Conservation (phyloP, 352 stramenopile species). For the Aphanomyces cochlioides region DNA sequence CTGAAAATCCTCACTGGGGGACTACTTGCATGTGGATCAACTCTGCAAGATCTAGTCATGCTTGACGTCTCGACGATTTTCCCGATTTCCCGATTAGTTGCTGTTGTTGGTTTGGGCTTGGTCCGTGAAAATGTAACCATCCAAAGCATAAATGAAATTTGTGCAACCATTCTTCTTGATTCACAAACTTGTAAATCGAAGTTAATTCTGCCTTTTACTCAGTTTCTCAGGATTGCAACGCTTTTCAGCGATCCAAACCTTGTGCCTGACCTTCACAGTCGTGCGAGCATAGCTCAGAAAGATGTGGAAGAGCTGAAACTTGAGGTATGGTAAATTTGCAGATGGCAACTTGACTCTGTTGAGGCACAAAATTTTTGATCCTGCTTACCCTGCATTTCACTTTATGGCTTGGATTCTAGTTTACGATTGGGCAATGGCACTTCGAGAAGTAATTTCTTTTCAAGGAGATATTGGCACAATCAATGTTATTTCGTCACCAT, state of each 20-base stretch:
- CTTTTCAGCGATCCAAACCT: not conserved
- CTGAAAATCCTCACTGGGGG: too few relatives aligned
- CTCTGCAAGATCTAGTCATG: too few relatives aligned
- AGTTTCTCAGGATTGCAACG: not conserved
- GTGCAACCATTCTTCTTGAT: too few relatives aligned
- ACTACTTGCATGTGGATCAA: too few relatives aligned
- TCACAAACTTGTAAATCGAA: too few relatives aligned
- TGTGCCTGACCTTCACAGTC: not conserved
- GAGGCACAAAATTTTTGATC: not conserved
- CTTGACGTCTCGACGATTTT: too few relatives aligned
- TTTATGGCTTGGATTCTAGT: not conserved
- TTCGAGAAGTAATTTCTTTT: conserved; percentile 22
- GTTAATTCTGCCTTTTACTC: too few relatives aligned
- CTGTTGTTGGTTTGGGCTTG: too few relatives aligned
- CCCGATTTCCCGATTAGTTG: too few relatives aligned
- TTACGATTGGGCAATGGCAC: not conserved
- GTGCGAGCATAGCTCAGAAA: not conserved
- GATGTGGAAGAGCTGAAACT: not conserved
- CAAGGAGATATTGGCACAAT: conserved; percentile 20
- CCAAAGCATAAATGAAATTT: too few relatives aligned
- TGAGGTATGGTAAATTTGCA: not conserved
- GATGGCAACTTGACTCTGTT: not conserved
- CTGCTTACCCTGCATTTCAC: not conserved
- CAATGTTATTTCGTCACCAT: conserved; percentile 7
- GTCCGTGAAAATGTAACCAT: too few relatives aligned